phyloP scores from a whole-genome alignment of 2,329 filamentous ascomycete genomes.

The Teratosphaeria nubilosa region DNA sequence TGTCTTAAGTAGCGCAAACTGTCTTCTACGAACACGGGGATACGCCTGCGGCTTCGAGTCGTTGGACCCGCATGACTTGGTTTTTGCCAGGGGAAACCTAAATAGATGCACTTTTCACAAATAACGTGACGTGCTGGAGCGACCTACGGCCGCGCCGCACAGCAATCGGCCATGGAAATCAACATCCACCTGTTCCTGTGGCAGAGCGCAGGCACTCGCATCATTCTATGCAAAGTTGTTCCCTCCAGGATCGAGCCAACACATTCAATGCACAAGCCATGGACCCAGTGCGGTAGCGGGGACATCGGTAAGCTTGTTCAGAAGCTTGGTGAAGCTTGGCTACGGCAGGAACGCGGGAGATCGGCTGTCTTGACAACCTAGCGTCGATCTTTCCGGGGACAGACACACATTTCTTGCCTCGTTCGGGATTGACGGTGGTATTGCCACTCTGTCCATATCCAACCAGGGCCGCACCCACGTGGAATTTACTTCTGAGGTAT shows the following conservation, averaged over 20 bases:
- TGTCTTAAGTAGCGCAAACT: not conserved
- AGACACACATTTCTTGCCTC: not conserved
- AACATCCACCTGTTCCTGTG: not conserved
- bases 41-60: not conserved
- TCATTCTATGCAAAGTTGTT: too few species aligned
- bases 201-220: not conserved
- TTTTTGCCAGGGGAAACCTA: not conserved
- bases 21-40: not conserved
- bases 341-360: not conserved
- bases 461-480: not conserved
- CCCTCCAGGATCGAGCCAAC: too few species aligned
- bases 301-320: not conserved
- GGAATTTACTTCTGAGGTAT: not conserved
- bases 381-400: not conserved
- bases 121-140: not conserved
- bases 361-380: not conserved
- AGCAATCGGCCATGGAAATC: not conserved
- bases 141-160: not conserved
- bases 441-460: not conserved
- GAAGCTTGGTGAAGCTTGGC: not conserved
- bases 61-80: not conserved
- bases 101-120: not conserved
- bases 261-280: too few species aligned
- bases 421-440: not conserved
- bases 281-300: too few species aligned